Percentiles rank a stretch among this genome's conserved stretches.
Conservation (phyloP, 441 rosid species). For the Populus hybrid region DNA sequence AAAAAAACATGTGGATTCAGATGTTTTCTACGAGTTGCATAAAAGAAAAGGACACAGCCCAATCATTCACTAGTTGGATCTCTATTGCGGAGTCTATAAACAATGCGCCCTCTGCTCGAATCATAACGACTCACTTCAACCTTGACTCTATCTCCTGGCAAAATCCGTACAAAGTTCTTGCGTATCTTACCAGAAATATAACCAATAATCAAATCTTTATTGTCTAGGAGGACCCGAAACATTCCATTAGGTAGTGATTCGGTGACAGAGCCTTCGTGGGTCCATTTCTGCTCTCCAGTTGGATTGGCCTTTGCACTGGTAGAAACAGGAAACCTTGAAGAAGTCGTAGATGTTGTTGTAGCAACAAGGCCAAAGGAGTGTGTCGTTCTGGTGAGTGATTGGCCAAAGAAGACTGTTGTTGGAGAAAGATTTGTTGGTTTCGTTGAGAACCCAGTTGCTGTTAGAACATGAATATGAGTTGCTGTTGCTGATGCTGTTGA, state of each 20-base stretch:
- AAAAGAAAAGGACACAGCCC: too few species aligned
- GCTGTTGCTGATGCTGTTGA: neutral
- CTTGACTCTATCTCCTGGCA: constrained; percentile 83
- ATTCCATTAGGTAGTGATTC: constrained; percentile 89
- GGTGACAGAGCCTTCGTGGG: constrained; percentile 64
- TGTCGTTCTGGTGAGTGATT: neutral
- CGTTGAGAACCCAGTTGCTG: neutral
- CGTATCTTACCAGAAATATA: constrained; percentile 84
- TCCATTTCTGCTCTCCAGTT: constrained; percentile 36
- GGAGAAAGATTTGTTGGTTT: constrained; percentile 9
- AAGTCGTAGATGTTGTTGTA: neutral
- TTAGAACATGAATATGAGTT: neutral
- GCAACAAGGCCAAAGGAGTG: neutral
- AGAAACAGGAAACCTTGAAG: neutral
- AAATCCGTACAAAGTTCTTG: constrained; percentile 69
- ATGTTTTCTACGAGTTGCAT: neutral
- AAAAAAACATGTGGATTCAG: neutral
- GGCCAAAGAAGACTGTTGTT: neutral
- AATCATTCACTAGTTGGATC: constrained; percentile 1
- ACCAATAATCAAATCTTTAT: constrained; percentile 66
- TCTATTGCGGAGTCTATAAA: constrained; percentile 50
- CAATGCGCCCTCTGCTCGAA: constrained; percentile 71
- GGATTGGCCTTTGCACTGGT: constrained; percentile 18
- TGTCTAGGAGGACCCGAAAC: constrained; percentile 78
- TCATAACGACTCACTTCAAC: constrained; percentile 87